Base-by-base conservation (phyloP, 306 rosid genomes). In the Clitoria ternatea region DNA sequence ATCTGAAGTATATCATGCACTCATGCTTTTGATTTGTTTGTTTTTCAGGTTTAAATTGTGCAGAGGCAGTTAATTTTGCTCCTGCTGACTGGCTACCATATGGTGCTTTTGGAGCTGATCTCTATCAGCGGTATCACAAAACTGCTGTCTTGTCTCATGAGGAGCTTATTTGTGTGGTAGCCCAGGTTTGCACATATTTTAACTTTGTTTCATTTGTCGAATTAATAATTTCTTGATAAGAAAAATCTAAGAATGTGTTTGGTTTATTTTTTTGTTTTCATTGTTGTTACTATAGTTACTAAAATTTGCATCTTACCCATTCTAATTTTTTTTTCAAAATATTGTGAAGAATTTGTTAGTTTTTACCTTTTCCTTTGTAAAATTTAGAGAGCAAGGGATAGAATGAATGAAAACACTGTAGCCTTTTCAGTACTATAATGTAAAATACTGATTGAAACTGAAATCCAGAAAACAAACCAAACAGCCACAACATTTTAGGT, bases 21-120 rank as follows among this genome's bases (percentile, higher is more conserved):
- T 15, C 53, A 39, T 67, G 24, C 29, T 62, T 70, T 57, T 68
- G 18, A 62, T 61, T 76, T 72, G 61, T 67, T 42, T 77, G 74
- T 57, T 61, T 85, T 62, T 70, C 84, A 93, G 98, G 98, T 74
- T 85, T 90, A 76, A 93, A 93, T 85, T 93, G 98, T 72, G 97
- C 98, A 14, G 98, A 93, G 89, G 98, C 98, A 35, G 98, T 93
- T 78, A 93, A 93, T 83, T 93, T 93, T 85, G 98, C 98, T 65
- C 98, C 98, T 72, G 97, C 98, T 45, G 98, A 93, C 77, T 93
- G 98, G 98, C 85, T 93, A 72, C 98, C 98, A 52, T 75, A 87
- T 75, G 98, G 98, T 83, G 86, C 96, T 72, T 84, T 87, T 84
- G 98, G 96, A 78, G 90, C 97, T 70, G 97, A 88, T 69, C 92